Base-by-base conservation (phyloP, 2,329 filamentous ascomycete genomes). In the Neonectria punicea region DNA sequence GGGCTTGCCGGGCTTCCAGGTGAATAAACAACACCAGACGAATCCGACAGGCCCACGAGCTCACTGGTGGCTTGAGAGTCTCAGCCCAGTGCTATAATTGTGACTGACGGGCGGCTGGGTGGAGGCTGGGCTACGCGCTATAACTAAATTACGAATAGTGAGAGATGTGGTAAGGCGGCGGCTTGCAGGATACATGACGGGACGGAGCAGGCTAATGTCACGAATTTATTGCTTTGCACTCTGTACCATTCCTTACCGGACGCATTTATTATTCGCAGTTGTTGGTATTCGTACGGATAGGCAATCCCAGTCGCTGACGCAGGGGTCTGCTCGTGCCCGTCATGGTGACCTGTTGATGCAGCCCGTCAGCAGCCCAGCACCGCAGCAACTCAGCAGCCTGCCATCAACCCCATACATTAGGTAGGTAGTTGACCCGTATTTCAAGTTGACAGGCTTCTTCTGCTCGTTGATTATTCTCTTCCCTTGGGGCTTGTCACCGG, bases 51-150 rank as follows among this genome's bases (percentile, higher is more conserved):
- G 47, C 32, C 41, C 36, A 32, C 46, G 28, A 44, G 53, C 36
- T 44, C 39, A 6, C 8, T 32, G 47, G 53, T 18, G 47, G 49
- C 41, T 49, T 32, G 54, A 44, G 58, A 47, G 63, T 65, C 62
- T 62, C 63, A 65, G 59, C 59, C 68, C 56, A 53, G 50, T 72
- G 59, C 71, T 73, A 72, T 71, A 69, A 70, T 71, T 73, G 70
- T 55, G 58, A 67, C 69, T 64, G 44, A 54, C 53, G 51, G 66
- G 16, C 7, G 14, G 14, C 5, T 7, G 16, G 39, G 14, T 41
- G 36, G 36, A 16, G 5, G 39, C 39, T 41, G 39, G 39, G n/a
- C 34, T 36, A 65, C 53, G 43, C 34, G 39, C 49, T 32, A 2
- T 16, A 36, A 6, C 25, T 6, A 25, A 25, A 25, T 25, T 6